Conservation (phyloP, 768 basidiomycete species). For the Naganishia friedmannii region DNA sequence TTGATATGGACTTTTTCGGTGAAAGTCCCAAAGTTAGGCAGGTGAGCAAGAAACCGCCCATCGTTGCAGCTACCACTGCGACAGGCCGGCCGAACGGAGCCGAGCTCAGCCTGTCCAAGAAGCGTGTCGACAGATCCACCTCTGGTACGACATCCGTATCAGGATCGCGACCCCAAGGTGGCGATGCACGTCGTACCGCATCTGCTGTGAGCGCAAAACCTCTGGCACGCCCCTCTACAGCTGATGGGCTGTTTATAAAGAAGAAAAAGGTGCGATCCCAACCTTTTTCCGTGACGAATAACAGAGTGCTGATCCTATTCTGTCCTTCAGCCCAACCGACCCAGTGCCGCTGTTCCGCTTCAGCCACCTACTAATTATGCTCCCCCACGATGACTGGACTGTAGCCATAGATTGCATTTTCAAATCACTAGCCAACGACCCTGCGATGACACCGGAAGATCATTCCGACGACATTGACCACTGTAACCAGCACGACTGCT, state of each 20-base stretch:
- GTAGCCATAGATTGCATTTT: background rate
- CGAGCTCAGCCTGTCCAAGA: constrained; percentile 18
- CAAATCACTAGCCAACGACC: background rate
- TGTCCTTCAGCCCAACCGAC: background rate
- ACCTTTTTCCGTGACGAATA: background rate
- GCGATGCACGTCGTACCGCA: background rate
- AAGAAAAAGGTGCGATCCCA: constrained; percentile 27
- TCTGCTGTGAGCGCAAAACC: background rate
- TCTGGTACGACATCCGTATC: background rate
- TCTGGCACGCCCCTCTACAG: background rate
- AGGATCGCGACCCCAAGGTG: constrained; percentile 16
- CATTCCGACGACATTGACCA: background rate
- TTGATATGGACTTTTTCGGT: constrained; percentile 24
- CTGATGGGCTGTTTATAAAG: constrained; percentile 30
- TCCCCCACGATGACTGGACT: background rate
- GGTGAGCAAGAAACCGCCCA: background rate
- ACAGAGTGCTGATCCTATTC: background rate
- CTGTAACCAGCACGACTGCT: background rate
- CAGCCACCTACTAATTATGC: background rate
- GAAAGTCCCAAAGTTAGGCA: background rate
- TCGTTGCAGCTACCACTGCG: background rate
- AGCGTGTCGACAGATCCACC: background rate
- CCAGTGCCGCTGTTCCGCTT: background rate
- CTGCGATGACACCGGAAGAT: background rate
- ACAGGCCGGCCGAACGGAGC: background rate